Percentiles rank a stretch among this genome's conserved stretches.
Evolutionary conservation across 2,329 filamentous ascomycete genomes (phyloP).

Genomic region (Chrysosporium queenslandicum): DNA sequence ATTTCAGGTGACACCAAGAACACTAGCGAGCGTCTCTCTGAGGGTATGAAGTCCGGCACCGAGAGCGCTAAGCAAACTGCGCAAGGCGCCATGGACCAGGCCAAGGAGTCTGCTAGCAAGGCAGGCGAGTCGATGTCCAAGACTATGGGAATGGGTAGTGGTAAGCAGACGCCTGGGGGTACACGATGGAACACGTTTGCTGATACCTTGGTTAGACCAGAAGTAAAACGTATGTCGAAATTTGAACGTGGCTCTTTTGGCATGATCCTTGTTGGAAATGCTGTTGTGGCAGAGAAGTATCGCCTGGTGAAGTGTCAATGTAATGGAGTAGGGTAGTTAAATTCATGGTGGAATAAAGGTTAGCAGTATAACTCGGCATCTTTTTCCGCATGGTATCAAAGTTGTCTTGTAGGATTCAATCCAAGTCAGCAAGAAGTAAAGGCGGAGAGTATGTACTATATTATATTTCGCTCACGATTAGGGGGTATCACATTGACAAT

Average conservation of each 20-base stretch:
- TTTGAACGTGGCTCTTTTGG: neutral
- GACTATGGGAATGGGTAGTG: conserved; percentile 13
- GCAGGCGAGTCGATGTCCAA: conserved; percentile 13
- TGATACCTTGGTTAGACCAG: neutral
- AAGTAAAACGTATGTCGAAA: neutral
- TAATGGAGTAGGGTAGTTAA: too few species aligned
- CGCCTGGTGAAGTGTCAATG: neutral
- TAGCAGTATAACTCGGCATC: too few species aligned
- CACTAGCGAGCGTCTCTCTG: conserved; percentile 17
- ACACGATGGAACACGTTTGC: neutral
- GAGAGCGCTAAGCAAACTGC: conserved; percentile 14
- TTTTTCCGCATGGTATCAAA: too few species aligned
- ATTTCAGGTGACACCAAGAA: conserved; percentile 19
- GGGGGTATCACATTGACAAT: conserved; percentile 12
- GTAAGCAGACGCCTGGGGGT: neutral
- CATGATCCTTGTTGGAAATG: neutral
- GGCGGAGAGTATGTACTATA: neutral
- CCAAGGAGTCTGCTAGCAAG: conserved; percentile 16
- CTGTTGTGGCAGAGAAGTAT: neutral
- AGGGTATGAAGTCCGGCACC: conserved; percentile 10
- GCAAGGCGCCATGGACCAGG: conserved; percentile 8
- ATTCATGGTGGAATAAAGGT: too few species aligned
- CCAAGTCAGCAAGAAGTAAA: too few species aligned
- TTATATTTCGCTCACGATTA: conserved; percentile 6
- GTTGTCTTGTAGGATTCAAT: too few species aligned